Conservation (phyloP, 495 filamentous ascomycete species). For the Bacidia rubella region DNA sequence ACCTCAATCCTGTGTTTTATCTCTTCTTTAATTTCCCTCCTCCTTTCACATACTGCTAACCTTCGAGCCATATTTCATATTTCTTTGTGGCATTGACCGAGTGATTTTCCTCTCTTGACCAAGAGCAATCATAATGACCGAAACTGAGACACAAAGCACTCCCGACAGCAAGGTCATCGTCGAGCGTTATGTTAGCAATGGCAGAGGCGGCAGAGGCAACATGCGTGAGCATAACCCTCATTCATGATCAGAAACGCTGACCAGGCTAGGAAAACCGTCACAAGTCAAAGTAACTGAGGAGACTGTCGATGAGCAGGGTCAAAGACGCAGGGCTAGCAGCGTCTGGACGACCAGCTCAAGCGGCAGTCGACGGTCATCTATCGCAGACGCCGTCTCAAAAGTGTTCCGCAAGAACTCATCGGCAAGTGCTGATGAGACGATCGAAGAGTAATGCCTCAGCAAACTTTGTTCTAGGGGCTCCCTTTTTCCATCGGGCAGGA, state of each 20-base stretch:
- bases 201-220: conserved; percentile 31
- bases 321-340: conserved; percentile 5
- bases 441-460: conserved; percentile 5
- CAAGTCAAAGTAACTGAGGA: conserved; percentile 1
- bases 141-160: neutral
- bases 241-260: neutral
- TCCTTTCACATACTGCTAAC: too few species aligned
- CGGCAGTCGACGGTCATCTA: conserved; percentile 1
- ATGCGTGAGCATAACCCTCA: conserved; percentile 22
- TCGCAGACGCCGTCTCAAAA: neutral
- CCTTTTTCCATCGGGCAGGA: too few species aligned
- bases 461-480: neutral
- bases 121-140: neutral
- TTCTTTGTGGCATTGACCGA: too few species aligned
- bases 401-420: conserved; percentile 1
- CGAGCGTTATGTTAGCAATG: conserved; percentile 26
- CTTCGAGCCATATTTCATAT: too few species aligned
- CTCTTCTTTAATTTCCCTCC: too few species aligned
- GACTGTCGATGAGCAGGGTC: conserved; percentile 5
- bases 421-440: conserved; percentile 1
- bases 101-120: too few species aligned
- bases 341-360: conserved; percentile 1
- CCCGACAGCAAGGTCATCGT: neutral
- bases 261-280: conserved; percentile 3
- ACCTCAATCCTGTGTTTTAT: too few species aligned